Evolutionary conservation across 2,329 filamentous ascomycete species (phyloP).

Genomic region (Niveomyces coronatus): DNA sequence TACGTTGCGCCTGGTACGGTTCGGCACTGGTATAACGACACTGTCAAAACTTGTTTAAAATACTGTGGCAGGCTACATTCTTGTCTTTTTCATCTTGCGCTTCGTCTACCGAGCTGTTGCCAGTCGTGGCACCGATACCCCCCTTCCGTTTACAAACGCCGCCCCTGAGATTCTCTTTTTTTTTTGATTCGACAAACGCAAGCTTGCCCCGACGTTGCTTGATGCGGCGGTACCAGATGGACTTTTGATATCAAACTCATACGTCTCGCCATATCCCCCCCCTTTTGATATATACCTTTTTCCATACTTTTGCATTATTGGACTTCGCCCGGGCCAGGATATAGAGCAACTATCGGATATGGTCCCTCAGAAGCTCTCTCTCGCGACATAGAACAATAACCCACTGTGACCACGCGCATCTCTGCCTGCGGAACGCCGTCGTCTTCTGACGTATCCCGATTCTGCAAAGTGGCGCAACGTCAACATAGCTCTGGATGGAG

Average conservation of each 20-base stretch:
- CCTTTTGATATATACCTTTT: neutral
- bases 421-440: too few relatives aligned
- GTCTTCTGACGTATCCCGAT: neutral
- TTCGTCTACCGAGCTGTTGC: neutral
- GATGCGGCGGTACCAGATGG: too few relatives aligned
- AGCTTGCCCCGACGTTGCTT: constrained; percentile 1
- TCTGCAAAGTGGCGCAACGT: neutral
- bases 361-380: constrained; percentile 3
- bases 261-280: neutral
- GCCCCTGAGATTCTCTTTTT: constrained; percentile 9
- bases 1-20: too few relatives aligned
- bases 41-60: too few relatives aligned
- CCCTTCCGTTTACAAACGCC: constrained; percentile 7
- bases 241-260: too few relatives aligned
- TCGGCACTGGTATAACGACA: too few relatives aligned
- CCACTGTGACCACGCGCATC: too few relatives aligned
- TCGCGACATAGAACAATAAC: too few relatives aligned
- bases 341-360: constrained; percentile 4
- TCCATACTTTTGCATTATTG: neutral
- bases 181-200: neutral
- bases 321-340: neutral
- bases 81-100: neutral
- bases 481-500: constrained; percentile 35
- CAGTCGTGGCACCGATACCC: constrained; percentile 9
- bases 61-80: too few relatives aligned